Conservation (phyloP, 2,329 filamentous ascomycete genomes). For the Trichoderma sp. region DNA sequence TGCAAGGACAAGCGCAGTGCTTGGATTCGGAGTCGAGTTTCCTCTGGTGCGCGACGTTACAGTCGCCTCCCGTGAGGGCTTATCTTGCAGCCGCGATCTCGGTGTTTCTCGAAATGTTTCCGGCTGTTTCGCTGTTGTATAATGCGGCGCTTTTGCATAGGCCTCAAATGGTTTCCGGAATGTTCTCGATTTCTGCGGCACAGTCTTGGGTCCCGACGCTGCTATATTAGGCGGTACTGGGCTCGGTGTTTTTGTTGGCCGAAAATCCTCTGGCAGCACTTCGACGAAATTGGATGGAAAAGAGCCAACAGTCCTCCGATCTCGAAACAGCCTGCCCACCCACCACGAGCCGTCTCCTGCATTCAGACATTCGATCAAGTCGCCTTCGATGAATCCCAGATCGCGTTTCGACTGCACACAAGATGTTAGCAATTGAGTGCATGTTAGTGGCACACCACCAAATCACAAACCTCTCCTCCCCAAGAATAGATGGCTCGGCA, state of each 20-base stretch:
- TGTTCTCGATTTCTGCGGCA: slow-evolving; percentile 61
- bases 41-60: slow-evolving; percentile 30
- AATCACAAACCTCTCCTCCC: slow-evolving; percentile 72
- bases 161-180: slow-evolving; percentile 69
- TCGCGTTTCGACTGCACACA: slow-evolving; percentile 77
- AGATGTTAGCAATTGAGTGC: slow-evolving; percentile 29
- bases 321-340: slow-evolving; percentile 88
- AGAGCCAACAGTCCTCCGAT: slow-evolving; percentile 85
- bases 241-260: slow-evolving; percentile 66
- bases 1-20: slow-evolving; percentile 36
- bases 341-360: slow-evolving; percentile 98
- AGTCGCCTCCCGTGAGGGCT: slow-evolving; percentile 32
- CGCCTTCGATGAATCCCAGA: slow-evolving; percentile 94
- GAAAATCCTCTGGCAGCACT: slow-evolving; percentile 80
- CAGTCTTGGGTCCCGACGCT: slow-evolving; percentile 56
- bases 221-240: slow-evolving; percentile 61
- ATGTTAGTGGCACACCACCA: background rate
- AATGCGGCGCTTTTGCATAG: slow-evolving; percentile 66
- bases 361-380: slow-evolving; percentile 97
- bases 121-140: slow-evolving; percentile 63
- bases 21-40: slow-evolving; percentile 25
- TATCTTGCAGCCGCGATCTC: slow-evolving; percentile 40
- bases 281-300: slow-evolving; percentile 99
- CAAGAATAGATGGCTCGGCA: slow-evolving; percentile 89
- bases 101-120: slow-evolving; percentile 55